A percentile compares a stretch with the other conserved stretches of the same genome.
Evolutionary conservation across 164 flowering plant species (phyloP).

Genomic region (Nymphaea thermarum): DNA sequence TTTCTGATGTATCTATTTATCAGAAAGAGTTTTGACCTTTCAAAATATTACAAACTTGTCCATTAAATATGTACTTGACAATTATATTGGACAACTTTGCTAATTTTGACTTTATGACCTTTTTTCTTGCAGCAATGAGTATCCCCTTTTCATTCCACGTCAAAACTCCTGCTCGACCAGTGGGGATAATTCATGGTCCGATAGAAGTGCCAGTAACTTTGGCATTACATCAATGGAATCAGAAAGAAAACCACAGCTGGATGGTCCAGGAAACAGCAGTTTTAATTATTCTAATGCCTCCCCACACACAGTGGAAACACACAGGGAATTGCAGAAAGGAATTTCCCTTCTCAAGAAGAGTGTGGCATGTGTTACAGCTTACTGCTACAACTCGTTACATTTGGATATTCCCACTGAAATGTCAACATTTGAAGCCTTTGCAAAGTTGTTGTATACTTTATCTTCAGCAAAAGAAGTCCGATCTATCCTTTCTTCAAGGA

Average conservation of each 20-base stretch:
- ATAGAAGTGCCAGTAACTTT: conserved; percentile 81
- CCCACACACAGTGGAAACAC: conserved; percentile 71
- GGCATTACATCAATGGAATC: conserved; percentile 89
- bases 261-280: conserved; percentile 53
- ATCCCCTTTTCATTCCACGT: conserved; percentile 91
- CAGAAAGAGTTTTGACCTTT: too few relatives aligned
- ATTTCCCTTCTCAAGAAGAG: conserved; percentile 93
- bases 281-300: conserved; percentile 77
- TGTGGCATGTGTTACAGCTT: conserved; percentile 89
- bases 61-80: too few relatives aligned
- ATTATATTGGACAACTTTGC: too few relatives aligned
- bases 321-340: conserved; percentile 92
- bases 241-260: conserved; percentile 52
- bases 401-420: conserved; percentile 70
- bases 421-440: conserved; percentile 92
- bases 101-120: background rate
- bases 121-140: conserved; percentile 69
- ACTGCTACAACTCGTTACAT: conserved; percentile 66
- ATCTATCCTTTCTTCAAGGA: conserved; percentile 54
- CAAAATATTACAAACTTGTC: too few relatives aligned
- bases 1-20: too few relatives aligned
- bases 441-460: conserved; percentile 64
- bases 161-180: conserved; percentile 63
- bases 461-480: conserved; percentile 87
- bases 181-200: conserved; percentile 86